These are phyloP conservation scores for Tephrocybe sp. DNA, from an alignment of 768 basidiomycete genomes.

Conservation along the genomic window DNA sequence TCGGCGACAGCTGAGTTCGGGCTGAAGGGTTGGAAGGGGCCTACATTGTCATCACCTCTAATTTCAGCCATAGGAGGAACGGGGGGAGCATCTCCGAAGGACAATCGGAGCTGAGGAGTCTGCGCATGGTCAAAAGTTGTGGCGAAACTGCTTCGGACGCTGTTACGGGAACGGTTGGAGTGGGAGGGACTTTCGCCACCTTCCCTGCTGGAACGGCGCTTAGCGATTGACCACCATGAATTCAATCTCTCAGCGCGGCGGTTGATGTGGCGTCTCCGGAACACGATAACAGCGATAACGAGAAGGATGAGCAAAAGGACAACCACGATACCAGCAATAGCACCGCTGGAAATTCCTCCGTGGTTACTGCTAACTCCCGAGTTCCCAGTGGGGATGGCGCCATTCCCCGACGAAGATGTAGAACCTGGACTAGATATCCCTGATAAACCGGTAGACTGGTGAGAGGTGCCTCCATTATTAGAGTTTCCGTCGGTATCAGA, in stretches of 20 bases:
- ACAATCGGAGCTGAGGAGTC: slow-evolving; percentile 19
- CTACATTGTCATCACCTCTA: slow-evolving; percentile 23
- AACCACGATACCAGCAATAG: slow-evolving; percentile 44
- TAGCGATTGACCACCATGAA: slow-evolving; percentile 33
- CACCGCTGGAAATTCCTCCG: slow-evolving; percentile 36
- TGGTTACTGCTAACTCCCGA: background rate
- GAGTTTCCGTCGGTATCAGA: background rate
- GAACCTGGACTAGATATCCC: slow-evolving; percentile 1
- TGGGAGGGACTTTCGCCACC: slow-evolving; percentile 16
- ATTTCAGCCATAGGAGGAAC: slow-evolving; percentile 57
- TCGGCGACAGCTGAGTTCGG: slow-evolving; percentile 13
- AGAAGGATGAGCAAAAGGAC: slow-evolving; percentile 32
- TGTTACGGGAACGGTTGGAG: slow-evolving; percentile 4
- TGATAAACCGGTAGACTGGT: slow-evolving; percentile 2
- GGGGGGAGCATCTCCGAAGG: slow-evolving; percentile 30
- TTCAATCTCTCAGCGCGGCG: slow-evolving; percentile 40
- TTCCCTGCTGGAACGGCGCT: slow-evolving; percentile 20
- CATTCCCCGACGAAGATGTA: slow-evolving; percentile 10
- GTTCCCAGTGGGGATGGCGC: slow-evolving; percentile 3
- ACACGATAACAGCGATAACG: slow-evolving; percentile 33
- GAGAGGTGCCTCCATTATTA: background rate
- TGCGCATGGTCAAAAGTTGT: slow-evolving; percentile 52
- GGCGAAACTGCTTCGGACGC: slow-evolving; percentile 59
- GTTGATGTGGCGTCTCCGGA: slow-evolving; percentile 32
- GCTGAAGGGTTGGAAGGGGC: slow-evolving; percentile 5